Evolutionary conservation across 1,284 basidiomycete species (phyloP).

Genomic region (Malassezia sympodialis): DNA sequence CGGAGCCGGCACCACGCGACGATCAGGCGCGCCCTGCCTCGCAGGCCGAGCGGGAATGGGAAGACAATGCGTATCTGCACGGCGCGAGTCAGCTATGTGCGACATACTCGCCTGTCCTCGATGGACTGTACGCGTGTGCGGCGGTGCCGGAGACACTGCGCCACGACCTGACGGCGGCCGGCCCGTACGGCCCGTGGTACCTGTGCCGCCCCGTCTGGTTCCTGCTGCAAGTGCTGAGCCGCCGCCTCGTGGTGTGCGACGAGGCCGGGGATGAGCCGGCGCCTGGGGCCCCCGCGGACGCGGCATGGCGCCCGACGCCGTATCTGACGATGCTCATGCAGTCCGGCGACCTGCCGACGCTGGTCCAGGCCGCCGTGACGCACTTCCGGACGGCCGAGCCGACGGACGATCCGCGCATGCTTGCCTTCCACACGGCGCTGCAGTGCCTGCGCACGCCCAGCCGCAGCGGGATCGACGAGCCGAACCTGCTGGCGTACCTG

Average conservation of each 20-base stretch:
- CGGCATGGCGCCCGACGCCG: conserved; percentile 7
- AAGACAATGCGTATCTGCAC: conserved; percentile 21
- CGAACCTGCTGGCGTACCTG: conserved; percentile 27
- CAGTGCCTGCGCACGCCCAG: conserved; percentile 21
- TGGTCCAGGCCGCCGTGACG: not conserved
- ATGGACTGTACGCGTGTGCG: conserved; percentile 8
- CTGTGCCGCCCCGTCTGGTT: conserved; percentile 10
- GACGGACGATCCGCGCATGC: not conserved
- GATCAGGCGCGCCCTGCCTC: conserved; percentile 9
- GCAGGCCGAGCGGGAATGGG: conserved; percentile 19
- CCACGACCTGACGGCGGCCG: not conserved
- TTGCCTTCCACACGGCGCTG: conserved; percentile 15
- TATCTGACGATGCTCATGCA: conserved; percentile 20
- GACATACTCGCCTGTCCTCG: not conserved
- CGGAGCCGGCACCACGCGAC: not conserved
- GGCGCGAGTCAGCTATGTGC: conserved; percentile 14
- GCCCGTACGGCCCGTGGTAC: conserved; percentile 11
- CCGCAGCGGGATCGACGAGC: conserved; percentile 28
- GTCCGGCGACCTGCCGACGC: conserved; percentile 21
- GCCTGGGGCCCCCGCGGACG: not conserved
- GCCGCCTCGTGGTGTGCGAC: not conserved
- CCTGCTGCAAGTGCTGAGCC: conserved; percentile 4
- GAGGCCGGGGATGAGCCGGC: not conserved
- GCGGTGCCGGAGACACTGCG: conserved; percentile 5
- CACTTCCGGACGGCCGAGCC: conserved; percentile 8